These are phyloP conservation scores for Apiotrichum gamsii DNA, from an alignment of 1,284 basidiomycete genomes.

Conservation along the genomic window DNA sequence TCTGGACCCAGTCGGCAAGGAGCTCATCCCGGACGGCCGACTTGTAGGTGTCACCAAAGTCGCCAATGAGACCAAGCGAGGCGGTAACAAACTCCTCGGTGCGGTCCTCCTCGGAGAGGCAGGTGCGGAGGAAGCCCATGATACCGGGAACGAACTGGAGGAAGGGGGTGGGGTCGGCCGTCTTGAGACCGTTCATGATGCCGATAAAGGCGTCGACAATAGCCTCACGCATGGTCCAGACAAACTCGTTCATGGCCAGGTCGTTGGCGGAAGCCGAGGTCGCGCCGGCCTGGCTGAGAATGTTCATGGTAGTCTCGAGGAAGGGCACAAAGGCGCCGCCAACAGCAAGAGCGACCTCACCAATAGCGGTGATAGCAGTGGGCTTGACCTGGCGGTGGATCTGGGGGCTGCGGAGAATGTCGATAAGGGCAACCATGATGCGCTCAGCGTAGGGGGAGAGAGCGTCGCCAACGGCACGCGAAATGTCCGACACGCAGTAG, in stretches of 20 bases:
- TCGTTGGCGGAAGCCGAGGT: constrained; percentile 70
- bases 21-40: constrained; percentile 75
- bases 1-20: constrained; percentile 72
- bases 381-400: constrained; percentile 95
- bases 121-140: constrained; percentile 73
- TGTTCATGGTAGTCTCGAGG: constrained; percentile 81
- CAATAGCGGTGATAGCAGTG: constrained; percentile 88
- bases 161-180: constrained; percentile 56
- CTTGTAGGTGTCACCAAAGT: constrained; percentile 77
- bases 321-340: constrained; percentile 82
- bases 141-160: constrained; percentile 70
- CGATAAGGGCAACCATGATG: constrained; percentile 86
- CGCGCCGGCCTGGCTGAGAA: constrained; percentile 81
- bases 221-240: constrained; percentile 81
- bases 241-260: constrained; percentile 61
- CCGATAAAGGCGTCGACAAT: constrained; percentile 97
- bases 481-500: constrained; percentile 91
- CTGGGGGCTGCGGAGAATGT: constrained; percentile 85
- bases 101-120: constrained; percentile 69
- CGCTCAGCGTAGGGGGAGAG: constrained; percentile 73
- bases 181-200: constrained; percentile 83
- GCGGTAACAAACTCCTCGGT: constrained; percentile 72
- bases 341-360: constrained; percentile 87
- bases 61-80: constrained; percentile 79
- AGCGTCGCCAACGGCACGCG: constrained; percentile 80